These are phyloP conservation scores for Trypanosoma vivax DNA, from an alignment of 208 protist genomes.

Conservation along the genomic window DNA sequence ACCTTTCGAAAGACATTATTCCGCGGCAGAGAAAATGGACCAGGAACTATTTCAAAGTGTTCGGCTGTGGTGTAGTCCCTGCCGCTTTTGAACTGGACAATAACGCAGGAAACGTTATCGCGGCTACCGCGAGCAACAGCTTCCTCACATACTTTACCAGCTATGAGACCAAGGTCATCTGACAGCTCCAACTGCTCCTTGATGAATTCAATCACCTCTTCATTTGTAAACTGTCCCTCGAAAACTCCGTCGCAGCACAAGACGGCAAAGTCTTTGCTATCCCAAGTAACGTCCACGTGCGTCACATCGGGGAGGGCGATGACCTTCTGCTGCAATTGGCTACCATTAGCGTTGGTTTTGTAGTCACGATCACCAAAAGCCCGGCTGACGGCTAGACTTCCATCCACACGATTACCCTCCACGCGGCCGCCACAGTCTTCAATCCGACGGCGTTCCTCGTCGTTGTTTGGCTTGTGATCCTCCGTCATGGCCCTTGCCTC, in stretches of 20 bases:
- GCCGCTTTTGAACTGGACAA: slow-evolving; percentile 84
- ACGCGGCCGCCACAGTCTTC: slow-evolving; percentile 87
- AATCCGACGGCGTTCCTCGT: slow-evolving; percentile 81
- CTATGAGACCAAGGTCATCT: slow-evolving; percentile 75
- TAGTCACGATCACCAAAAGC: slow-evolving; percentile 93
- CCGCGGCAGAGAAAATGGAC: slow-evolving; percentile 67
- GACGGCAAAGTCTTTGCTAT: slow-evolving; percentile 69
- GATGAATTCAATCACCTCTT: slow-evolving; percentile 85
- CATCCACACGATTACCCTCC: slow-evolving; percentile 90
- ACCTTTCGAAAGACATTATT: slow-evolving; percentile 79
- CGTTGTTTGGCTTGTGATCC: slow-evolving; percentile 93
- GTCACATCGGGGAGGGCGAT: slow-evolving; percentile 85
- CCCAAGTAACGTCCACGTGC: slow-evolving; percentile 63
- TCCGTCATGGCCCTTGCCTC: slow-evolving; percentile 80
- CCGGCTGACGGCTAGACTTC: slow-evolving; percentile 89
- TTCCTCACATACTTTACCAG: slow-evolving; percentile 80
- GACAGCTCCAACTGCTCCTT: slow-evolving; percentile 64
- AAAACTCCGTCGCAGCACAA: slow-evolving; percentile 92
- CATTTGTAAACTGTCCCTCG: slow-evolving; percentile 87
- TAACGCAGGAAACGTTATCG: slow-evolving; percentile 90
- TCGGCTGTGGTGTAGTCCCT: slow-evolving; percentile 65
- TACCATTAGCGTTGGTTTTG: slow-evolving; percentile 63
- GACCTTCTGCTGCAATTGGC: slow-evolving; percentile 83
- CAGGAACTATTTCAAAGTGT: slow-evolving; percentile 64
- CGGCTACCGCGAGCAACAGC: slow-evolving; percentile 84